Percentiles rank a stretch among this genome's conserved stretches.
Conservation (phyloP, 1,284 basidiomycete species). For the Sanghuangporus sanghuang region DNA sequence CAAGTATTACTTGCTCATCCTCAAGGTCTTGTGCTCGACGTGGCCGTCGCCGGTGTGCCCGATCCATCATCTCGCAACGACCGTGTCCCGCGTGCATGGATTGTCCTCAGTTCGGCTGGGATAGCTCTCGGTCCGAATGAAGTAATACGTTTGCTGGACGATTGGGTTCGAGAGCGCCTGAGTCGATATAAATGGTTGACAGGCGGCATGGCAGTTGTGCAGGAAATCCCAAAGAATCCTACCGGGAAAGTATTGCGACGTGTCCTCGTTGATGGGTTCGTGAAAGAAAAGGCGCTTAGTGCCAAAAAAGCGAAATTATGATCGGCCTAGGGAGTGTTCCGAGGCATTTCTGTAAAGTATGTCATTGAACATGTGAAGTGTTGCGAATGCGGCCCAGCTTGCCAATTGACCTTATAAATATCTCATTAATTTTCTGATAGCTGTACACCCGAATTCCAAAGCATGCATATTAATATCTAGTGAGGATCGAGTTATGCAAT, state of each 20-base stretch:
- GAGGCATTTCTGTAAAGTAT: too few species aligned
- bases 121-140: slow-evolving; percentile 38
- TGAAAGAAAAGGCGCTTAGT: slow-evolving; percentile 26
- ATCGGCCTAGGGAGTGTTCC: neutral
- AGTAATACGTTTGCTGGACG: slow-evolving; percentile 43
- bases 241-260: slow-evolving; percentile 65
- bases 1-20: slow-evolving; percentile 21
- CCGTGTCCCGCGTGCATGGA: slow-evolving; percentile 67
- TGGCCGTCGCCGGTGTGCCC: slow-evolving; percentile 23
- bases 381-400: too few species aligned
- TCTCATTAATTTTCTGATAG: too few species aligned
- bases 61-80: slow-evolving; percentile 13
- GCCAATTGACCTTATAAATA: too few species aligned
- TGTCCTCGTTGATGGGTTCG: slow-evolving; percentile 51
- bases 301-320: slow-evolving; percentile 31
- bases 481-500: neutral
- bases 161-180: slow-evolving; percentile 54
- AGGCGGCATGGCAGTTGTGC: slow-evolving; percentile 61
- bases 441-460: too few species aligned
- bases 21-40: slow-evolving; percentile 21
- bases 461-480: too few species aligned
- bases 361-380: neutral
- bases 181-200: slow-evolving; percentile 70
- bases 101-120: slow-evolving; percentile 56
- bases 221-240: slow-evolving; percentile 65